Evolutionary conservation across 495 filamentous ascomycete species (phyloP).

Genomic region (Penicillium macrosclerotiorum): DNA sequence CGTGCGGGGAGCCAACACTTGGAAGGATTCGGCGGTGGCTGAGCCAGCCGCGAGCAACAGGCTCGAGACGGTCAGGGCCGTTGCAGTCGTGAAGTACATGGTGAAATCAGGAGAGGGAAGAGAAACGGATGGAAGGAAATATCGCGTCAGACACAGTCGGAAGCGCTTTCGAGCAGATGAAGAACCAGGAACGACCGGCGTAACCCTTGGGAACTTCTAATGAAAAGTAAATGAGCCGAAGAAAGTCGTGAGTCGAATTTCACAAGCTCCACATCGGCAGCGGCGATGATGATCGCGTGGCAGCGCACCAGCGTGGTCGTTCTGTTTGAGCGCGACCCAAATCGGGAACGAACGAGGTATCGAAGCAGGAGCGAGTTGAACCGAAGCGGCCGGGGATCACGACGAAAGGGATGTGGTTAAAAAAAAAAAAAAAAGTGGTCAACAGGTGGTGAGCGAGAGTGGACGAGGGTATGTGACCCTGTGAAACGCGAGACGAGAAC

Average conservation of each 20-base stretch:
- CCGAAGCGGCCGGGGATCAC: no score
- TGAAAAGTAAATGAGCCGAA: slow-evolving; percentile 2
- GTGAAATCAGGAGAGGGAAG: slow-evolving; percentile 15
- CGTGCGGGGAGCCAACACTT: slow-evolving; percentile 16
- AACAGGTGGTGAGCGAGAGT: no score
- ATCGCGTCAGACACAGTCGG: slow-evolving; percentile 27
- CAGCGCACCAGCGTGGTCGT: no score
- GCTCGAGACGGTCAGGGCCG: slow-evolving; percentile 26
- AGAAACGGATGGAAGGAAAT: slow-evolving; percentile 4
- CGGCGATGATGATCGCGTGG: neutral
- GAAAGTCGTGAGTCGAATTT: slow-evolving; percentile 5
- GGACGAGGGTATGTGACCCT: no score
- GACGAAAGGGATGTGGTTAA: slow-evolving; percentile 4
- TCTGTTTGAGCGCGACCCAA: slow-evolving; percentile 4
- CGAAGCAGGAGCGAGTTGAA: no score
- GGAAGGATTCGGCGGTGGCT: slow-evolving; percentile 19
- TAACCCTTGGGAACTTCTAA: slow-evolving; percentile 36
- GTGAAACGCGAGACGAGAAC: no score
- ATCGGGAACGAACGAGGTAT: slow-evolving; percentile 5
- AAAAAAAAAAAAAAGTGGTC: no score
- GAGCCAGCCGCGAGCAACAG: slow-evolving; percentile 28
- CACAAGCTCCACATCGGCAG: neutral
- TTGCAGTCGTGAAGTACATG: slow-evolving; percentile 32
- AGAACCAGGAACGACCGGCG: slow-evolving; percentile 47
- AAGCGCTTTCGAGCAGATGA: slow-evolving; percentile 21